Base-by-base conservation (phyloP, 2,329 filamentous ascomycete species). In the Calonectria multiphialidica region DNA sequence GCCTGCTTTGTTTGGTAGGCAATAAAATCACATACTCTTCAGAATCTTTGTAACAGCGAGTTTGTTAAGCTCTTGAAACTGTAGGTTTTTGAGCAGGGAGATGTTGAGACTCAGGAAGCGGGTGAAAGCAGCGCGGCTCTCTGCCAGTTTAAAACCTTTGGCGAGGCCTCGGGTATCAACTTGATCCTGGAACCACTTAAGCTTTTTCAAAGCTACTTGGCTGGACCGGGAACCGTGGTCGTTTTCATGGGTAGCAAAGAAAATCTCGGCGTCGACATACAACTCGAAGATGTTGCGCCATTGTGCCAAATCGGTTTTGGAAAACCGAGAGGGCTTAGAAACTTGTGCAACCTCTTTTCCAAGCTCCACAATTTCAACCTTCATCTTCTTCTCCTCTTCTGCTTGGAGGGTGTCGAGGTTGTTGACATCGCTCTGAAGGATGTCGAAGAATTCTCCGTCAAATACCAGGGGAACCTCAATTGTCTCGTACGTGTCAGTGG, bases 241-340 rank as follows among this genome's bases (percentile, higher is more conserved):
- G 37, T 85, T 84, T 81, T 97, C 95, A 35, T 91, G 90, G 0
- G 92, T 93, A 1, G 94, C 95, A 81, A 97, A 97, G 84, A 98
- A 98, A 35, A 97, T 88, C 67, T 93, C 90, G 9, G 93, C 93
- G 68, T 97, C 93, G 15, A 96, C 84, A 79, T 98, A 98, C 0
- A 96, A 84, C 72, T 95, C 92, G 78, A 98, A 96, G 74, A 98
- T 92, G 75, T 93, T 89, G 61, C 95, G 90, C 95, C 95, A 98
- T 44, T 89, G 89, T 66, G 92, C 90, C 28, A 97, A 84, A 80
- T 97, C 93, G 53, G 88, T 92, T 73, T 89, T 90, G 55, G 90
- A 88, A 23, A 90, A 89, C 66, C 86, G 87, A 28, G 89, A 89
- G 3, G 93, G 93, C 71, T 91, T 90, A 0, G 93, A 90, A 9